Evolutionary conservation across 345 rosid species (phyloP).

Genomic region (Rubroshorea leprosula): DNA sequence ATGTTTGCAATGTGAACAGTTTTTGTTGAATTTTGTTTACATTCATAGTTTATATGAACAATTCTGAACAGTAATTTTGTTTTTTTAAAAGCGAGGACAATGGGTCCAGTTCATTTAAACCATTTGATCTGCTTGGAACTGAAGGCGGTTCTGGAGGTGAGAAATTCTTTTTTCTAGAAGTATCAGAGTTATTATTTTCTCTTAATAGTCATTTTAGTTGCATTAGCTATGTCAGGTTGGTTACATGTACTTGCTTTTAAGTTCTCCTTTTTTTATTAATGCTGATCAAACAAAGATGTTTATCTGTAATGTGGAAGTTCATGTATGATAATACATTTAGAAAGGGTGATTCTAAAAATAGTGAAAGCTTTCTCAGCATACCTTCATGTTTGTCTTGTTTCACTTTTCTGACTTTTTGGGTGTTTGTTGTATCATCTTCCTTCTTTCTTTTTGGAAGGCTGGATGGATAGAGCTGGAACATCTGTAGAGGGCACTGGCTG

Average conservation of each 20-base stretch:
- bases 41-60: slow-evolving; percentile 15
- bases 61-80: slow-evolving; percentile 22
- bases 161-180: slow-evolving; percentile 10
- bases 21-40: not conserved
- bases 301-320: not conserved
- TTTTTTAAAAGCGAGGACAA: slow-evolving; percentile 50
- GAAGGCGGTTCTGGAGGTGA: slow-evolving; percentile 71
- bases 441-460: slow-evolving; percentile 34
- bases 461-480: slow-evolving; percentile 60
- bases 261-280: no score
- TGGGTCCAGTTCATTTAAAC: slow-evolving; percentile 48
- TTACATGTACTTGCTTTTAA: no score
- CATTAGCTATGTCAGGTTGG: not conserved
- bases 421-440: slow-evolving; percentile 1
- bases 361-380: not conserved
- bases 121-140: slow-evolving; percentile 63
- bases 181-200: slow-evolving; percentile 10
- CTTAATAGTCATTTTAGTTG: not conserved
- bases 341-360: not conserved
- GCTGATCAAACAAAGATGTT: no score
- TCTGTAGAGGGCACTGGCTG: slow-evolving; percentile 52
- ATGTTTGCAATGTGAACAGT: slow-evolving; percentile 2
- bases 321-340: not conserved
- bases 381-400: slow-evolving; percentile 3
- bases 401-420: not conserved